phyloP scores from a whole-genome alignment of 306 rosid genomes.

The Gastrolobium villosum region DNA sequence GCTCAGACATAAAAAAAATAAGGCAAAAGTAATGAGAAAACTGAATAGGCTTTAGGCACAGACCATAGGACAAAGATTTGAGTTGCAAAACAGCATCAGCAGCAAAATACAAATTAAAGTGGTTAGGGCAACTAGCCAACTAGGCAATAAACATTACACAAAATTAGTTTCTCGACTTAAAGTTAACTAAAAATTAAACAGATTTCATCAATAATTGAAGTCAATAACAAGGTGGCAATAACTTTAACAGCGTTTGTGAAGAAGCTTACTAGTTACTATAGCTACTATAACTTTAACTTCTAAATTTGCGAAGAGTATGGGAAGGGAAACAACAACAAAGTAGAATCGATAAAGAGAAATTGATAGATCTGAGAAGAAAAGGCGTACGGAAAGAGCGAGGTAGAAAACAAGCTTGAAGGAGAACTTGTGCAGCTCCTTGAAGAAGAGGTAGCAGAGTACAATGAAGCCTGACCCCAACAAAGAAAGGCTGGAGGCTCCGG shows the following conservation, averaged over 20 bases:
- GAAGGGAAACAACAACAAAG: no score
- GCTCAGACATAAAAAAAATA: slow-evolving; percentile 32
- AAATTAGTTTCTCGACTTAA: no score
- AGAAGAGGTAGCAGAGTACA: slow-evolving; percentile 94
- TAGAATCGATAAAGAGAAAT: background rate
- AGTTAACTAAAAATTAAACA: no score
- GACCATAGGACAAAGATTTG: slow-evolving; percentile 25
- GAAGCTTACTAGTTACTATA: slow-evolving; percentile 19
- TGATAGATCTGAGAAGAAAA: slow-evolving; percentile 35
- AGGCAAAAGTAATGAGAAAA: slow-evolving; percentile 25
- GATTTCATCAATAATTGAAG: no score
- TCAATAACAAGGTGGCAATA: slow-evolving; percentile 41
- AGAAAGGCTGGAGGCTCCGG: slow-evolving; percentile 89
- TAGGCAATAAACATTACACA: no score
- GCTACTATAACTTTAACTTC: no score
- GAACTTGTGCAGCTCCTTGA: slow-evolving; percentile 99
- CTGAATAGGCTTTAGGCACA: no score
- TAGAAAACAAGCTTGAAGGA: slow-evolving; percentile 99
- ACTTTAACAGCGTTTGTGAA: background rate
- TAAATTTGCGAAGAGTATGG: background rate
- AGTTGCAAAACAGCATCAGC: slow-evolving; percentile 25
- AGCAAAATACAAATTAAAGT: slow-evolving; percentile 15
- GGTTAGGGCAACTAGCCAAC: background rate
- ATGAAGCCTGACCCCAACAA: slow-evolving; percentile 89
- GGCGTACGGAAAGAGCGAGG: slow-evolving; percentile 87